Evolutionary conservation across 2,329 filamentous ascomycete genomes (phyloP).

Genomic region (Corinectria fuckeliana): DNA sequence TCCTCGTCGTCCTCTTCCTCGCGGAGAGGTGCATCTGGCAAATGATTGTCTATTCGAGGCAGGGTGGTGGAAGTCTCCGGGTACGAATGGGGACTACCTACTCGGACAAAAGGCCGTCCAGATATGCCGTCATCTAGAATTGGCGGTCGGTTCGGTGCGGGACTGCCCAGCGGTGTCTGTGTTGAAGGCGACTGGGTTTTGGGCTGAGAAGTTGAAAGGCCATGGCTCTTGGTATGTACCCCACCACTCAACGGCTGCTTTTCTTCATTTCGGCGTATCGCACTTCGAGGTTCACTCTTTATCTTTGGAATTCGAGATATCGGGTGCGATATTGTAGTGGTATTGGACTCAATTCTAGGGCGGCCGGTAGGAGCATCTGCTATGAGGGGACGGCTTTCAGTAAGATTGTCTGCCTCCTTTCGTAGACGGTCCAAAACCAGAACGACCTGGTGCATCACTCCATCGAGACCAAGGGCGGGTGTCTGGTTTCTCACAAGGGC

Average conservation of each 20-base stretch:
- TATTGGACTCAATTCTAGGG: conserved; percentile 26
- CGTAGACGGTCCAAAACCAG: conserved; percentile 35
- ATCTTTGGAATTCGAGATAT: conserved; percentile 33
- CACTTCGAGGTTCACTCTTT: conserved; percentile 21
- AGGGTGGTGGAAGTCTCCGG: conserved; percentile 23
- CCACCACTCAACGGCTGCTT: conserved; percentile 21
- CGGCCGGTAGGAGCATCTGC: conserved; percentile 23
- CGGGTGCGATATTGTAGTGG: conserved; percentile 19
- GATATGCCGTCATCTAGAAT: conserved; percentile 58
- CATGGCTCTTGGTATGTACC: conserved; percentile 16
- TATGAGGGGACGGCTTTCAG: conserved; percentile 23
- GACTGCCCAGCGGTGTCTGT: conserved; percentile 33
- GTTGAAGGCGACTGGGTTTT: conserved; percentile 28
- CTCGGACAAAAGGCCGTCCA: conserved; percentile 60
- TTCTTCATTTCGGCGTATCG: conserved; percentile 17
- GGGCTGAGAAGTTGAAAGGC: conserved; percentile 30
- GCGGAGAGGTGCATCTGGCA: conserved; percentile 9
- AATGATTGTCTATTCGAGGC: conserved; percentile 1
- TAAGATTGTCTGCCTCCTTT: conserved; percentile 22
- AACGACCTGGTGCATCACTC: conserved; percentile 55
- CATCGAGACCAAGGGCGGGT: conserved; percentile 49
- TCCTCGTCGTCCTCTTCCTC: conserved; percentile 8
- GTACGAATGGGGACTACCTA: conserved; percentile 45
- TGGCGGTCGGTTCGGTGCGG: conserved; percentile 29
- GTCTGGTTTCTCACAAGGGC: conserved; percentile 52